A percentile compares a stretch with the other conserved stretches of the same genome.
Evolutionary conservation across 208 protist genomes (phyloP).

Genomic region (Trypanosoma congolense): DNA sequence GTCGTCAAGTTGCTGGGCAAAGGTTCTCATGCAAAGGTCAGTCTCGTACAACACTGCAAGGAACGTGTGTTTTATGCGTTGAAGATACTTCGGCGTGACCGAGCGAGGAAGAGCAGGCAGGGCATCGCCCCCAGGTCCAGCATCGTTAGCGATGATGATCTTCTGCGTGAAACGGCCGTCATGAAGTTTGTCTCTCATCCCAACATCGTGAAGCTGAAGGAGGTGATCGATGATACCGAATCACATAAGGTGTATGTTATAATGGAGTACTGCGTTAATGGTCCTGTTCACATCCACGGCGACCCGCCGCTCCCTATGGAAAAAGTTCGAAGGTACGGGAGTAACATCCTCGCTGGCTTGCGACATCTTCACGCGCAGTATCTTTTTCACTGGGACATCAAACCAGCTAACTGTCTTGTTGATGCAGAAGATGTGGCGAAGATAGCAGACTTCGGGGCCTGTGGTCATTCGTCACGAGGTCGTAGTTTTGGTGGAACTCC

Average conservation of each 20-base stretch:
- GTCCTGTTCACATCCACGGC: slow-evolving; percentile 62
- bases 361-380: slow-evolving; percentile 74
- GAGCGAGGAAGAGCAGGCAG: slow-evolving; percentile 17
- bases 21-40: slow-evolving; percentile 84
- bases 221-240: slow-evolving; percentile 94
- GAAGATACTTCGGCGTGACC: slow-evolving; percentile 58
- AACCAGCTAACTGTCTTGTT: slow-evolving; percentile 81
- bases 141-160: slow-evolving; percentile 40
- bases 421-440: slow-evolving; percentile 59
- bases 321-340: slow-evolving; percentile 49
- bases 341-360: slow-evolving; percentile 57
- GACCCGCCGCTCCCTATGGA: slow-evolving; percentile 42
- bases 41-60: slow-evolving; percentile 76
- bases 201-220: slow-evolving; percentile 92
- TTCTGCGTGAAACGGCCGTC: slow-evolving; percentile 93
- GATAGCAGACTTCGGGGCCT: slow-evolving; percentile 87
- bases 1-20: slow-evolving; percentile 74
- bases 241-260: slow-evolving; percentile 90
- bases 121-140: slow-evolving; percentile 6
- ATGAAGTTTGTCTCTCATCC: slow-evolving; percentile 95
- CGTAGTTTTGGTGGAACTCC: slow-evolving; percentile 56
- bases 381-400: slow-evolving; percentile 81
- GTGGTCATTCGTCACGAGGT: slow-evolving; percentile 45
- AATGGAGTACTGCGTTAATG: slow-evolving; percentile 90
- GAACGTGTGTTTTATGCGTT: slow-evolving; percentile 69